Evolutionary conservation across 2,329 filamentous ascomycete species (phyloP).

Genomic region (Ophiosphaerella narmari): DNA sequence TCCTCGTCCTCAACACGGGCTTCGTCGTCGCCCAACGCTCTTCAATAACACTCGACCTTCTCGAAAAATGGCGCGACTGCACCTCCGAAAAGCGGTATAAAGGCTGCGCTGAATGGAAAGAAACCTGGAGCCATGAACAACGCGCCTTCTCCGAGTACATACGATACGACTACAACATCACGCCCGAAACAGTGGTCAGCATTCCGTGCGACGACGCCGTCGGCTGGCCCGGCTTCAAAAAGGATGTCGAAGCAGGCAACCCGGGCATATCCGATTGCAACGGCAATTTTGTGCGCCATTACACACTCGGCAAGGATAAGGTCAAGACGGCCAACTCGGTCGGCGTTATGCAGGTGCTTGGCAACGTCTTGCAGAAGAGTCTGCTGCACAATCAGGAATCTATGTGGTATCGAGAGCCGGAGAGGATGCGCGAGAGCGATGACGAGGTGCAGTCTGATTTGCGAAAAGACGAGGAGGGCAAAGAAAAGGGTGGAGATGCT

Average conservation of each 20-base stretch:
- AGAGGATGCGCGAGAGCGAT: background rate
- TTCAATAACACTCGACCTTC: constrained; percentile 26
- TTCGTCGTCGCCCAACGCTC: constrained; percentile 46
- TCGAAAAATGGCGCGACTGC: constrained; percentile 39
- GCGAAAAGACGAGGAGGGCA: background rate
- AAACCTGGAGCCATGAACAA: constrained; percentile 39
- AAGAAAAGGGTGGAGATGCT: background rate
- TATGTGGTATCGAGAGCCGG: background rate
- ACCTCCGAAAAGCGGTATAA: constrained; percentile 30
- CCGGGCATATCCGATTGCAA: constrained; percentile 27
- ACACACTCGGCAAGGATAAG: constrained; percentile 24
- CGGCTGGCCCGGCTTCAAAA: constrained; percentile 34
- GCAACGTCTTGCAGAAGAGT: background rate
- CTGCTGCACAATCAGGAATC: background rate
- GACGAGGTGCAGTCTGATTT: background rate
- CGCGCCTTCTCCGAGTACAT: constrained; percentile 41
- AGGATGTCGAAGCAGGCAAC: constrained; percentile 9
- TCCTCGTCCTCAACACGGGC: constrained; percentile 46
- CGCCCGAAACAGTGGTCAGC: constrained; percentile 28
- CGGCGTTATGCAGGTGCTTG: constrained; percentile 24
- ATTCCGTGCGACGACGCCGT: constrained; percentile 44
- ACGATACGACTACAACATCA: constrained; percentile 37
- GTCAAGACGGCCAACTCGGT: constrained; percentile 9
- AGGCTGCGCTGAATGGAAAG: constrained; percentile 35
- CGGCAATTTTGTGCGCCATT: constrained; percentile 36